Base-by-base conservation (phyloP, 768 basidiomycete genomes). In the Leccinum aurantiacum region DNA sequence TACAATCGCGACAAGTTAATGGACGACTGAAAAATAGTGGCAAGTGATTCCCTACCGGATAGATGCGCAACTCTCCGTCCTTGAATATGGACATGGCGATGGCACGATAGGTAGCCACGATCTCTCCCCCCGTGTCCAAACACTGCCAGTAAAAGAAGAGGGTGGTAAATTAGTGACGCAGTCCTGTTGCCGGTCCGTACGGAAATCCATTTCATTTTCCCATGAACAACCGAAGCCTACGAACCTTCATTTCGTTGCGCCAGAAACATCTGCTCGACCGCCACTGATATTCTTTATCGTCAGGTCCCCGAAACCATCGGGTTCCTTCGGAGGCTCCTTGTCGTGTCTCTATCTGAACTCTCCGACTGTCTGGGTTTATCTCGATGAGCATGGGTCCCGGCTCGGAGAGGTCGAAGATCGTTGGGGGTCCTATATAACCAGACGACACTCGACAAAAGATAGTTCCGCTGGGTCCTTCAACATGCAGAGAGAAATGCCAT, bases 71-170 rank as follows among this genome's bases (percentile, higher is more conserved):
- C 24, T 69, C 69, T 5, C 69, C 73, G 53, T 74, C 69, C 50
- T 74, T 74, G 35, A 54, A 62, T 35, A 63, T 11, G 8, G 71
- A 67, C 59, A 72, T 60, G 9, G 62, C 35, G 13, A 65, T 70
- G 10, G 57, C 52, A 54, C 66, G 72, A 56, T 72, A 74, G 22
- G 66, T 68, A n/a, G 71, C 72, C 46, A 72, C 55, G 53, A 72
- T 48, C 10, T 60, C 60, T 17, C 62, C 64, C 14, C 64, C 59
- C 6, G 56, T 17, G n/a, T 68, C 56, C 53, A 66, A 27, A 41
- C 65, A 70, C 68, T 70, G 48, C 41, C 41, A n/a, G n/a, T 44
- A 44, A 44, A 44, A 44, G 41, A 44, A 10, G 41, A 44, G 8
- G 8, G 38, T n/a, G 41, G 17, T n/a, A n/a, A n/a, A 44, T 44